phyloP scores from a whole-genome alignment of 768 basidiomycete genomes.

The Leccinum longicurvipes region DNA sequence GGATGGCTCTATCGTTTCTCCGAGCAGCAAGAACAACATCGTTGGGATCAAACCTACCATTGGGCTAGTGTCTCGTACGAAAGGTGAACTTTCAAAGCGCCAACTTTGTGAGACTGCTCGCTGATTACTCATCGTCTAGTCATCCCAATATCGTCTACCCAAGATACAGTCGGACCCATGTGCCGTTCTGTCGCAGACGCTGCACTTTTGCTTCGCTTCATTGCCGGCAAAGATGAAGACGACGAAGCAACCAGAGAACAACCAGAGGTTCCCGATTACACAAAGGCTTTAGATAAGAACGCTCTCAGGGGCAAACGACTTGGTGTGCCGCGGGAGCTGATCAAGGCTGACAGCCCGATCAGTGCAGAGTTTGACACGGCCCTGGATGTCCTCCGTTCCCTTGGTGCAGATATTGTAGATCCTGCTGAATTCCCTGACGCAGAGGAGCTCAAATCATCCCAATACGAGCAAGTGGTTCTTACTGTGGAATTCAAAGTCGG shows the following conservation, averaged over 20 bases:
- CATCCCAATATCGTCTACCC: constrained; percentile 53
- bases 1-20: constrained; percentile 47
- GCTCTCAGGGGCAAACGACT: constrained; percentile 51
- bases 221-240: constrained; percentile 51
- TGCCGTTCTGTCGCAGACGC: constrained; percentile 53
- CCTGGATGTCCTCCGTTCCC: constrained; percentile 33
- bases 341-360: constrained; percentile 21
- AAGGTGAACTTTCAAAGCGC: constrained; percentile 21
- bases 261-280: constrained; percentile 56
- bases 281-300: constrained; percentile 45
- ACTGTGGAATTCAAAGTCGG: constrained; percentile 61
- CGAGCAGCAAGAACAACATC: constrained; percentile 40
- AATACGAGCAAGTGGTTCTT: constrained; percentile 51
- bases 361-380: constrained; percentile 39
- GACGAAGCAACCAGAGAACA: constrained; percentile 52
- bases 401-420: constrained; percentile 55
- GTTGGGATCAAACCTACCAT: constrained; percentile 42
- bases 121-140: constrained; percentile 32
- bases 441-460: constrained; percentile 43
- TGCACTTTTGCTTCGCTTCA: constrained; percentile 49
- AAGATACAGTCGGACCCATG: constrained; percentile 60
- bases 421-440: constrained; percentile 58
- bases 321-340: constrained; percentile 46
- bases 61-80: constrained; percentile 38
- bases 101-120: not conserved